Evolutionary conservation across 2,329 filamentous ascomycete genomes (phyloP).

Genomic region (Fusarium annulatum): DNA sequence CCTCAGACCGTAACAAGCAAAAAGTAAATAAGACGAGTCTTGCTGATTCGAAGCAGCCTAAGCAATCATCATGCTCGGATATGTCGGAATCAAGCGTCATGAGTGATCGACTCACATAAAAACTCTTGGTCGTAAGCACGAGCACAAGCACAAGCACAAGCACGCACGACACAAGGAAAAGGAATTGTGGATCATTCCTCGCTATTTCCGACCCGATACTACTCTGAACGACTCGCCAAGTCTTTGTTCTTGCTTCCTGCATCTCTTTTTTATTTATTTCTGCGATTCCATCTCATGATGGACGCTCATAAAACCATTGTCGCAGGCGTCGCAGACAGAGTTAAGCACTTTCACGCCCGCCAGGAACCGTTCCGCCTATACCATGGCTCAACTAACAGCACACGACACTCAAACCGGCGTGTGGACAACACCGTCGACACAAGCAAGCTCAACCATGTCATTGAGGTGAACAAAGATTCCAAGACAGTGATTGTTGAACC

Average conservation of each 20-base stretch:
- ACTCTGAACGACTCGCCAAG: constrained; percentile 28
- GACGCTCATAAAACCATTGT: constrained; percentile 60
- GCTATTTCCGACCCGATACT: constrained; percentile 31
- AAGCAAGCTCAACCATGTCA: constrained; percentile 69
- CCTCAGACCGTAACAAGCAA: not conserved
- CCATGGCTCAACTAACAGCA: constrained; percentile 82
- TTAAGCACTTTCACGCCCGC: constrained; percentile 56
- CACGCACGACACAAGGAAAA: constrained; percentile 2
- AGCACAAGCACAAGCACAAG: not conserved
- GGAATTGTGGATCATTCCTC: constrained; percentile 31
- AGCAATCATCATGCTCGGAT: constrained; percentile 13
- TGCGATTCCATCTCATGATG: constrained; percentile 41
- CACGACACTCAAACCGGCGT: constrained; percentile 65
- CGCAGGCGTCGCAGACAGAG: constrained; percentile 54
- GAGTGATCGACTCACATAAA: constrained; percentile 10
- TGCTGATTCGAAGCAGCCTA: constrained; percentile 9
- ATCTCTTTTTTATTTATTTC: not conserved
- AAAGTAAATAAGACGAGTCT: constrained; percentile 1
- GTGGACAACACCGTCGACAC: constrained; percentile 73
- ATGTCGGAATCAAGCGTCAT: constrained; percentile 29
- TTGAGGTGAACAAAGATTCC: constrained; percentile 65
- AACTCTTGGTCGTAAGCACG: constrained; percentile 9
- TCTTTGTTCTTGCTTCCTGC: not conserved
- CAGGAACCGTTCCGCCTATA: constrained; percentile 75
- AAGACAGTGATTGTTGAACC: constrained; percentile 74